Base-by-base conservation (phyloP, 176 grass and related monocot genomes). In the Olyra latifolia region DNA sequence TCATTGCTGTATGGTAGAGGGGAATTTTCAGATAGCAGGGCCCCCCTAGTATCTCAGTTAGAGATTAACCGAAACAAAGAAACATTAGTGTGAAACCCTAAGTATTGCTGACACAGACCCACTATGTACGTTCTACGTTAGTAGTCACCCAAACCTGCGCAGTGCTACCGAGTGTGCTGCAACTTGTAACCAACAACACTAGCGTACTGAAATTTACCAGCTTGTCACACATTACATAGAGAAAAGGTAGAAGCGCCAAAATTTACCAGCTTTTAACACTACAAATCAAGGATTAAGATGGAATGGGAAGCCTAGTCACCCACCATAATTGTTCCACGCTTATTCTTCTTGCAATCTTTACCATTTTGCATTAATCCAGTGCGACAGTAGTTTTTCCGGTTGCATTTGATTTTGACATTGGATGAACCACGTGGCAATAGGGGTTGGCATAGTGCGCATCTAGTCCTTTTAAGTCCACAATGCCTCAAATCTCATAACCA, bases 201-300 rank as follows among this genome's bases (percentile, higher is more conserved):
- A 41, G 30, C 32, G 0, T 50, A 48, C 42, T 42, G 66, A 78
- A 77, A 52, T 46, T 80, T 78, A 72, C 27, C 58, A 56, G 42
- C 20, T 57, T 44, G 28, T 65, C 44, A 57, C 27, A 67, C 27
- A 67, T 39, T 66, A 52, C 29, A 10, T 67, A 52, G 12, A 29
- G 32, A 62, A 79, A 84, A 80, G 20, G 23, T 19, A 23, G 9
- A 75, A 23, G 32, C 7, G 62, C 40, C 45, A 38, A 71, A 80
- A 69, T 16, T 89, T 63, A 85, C 71, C 67, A 15, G 56, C 62
- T 80, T 70, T 76, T 71, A 63, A 79, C 16, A 27, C 45, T 28
- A 47, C 58, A 75, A 73, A 65, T 42, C 66, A 57, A 71, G 20
- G 44, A 3, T 69, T 38, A 56, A 16, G 62, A 62, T 76, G 55